Base-by-base conservation (phyloP, 768 basidiomycete genomes). In the Thelephora aurantiotincta region DNA sequence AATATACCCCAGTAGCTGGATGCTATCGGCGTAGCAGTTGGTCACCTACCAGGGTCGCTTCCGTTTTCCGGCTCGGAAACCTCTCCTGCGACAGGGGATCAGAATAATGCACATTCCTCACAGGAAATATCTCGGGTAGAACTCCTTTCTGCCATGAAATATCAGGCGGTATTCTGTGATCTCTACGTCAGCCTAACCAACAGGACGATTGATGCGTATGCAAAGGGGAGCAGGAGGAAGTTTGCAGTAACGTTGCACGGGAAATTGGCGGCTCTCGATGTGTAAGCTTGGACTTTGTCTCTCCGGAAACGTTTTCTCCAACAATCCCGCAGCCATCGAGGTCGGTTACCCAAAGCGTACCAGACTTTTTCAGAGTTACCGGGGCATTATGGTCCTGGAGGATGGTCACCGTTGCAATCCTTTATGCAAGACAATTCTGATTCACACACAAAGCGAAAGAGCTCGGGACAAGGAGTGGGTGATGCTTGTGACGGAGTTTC, bases 221-320 rank as follows among this genome's bases (percentile, higher is more conserved):
- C 78, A 44, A 80, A 76, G 53, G 82, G 83, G 16, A 83, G 81
- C 14, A 77, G 92, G 38, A 73, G 81, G 44, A 85, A 94, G 57
- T 88, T 84, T 58, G 91, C 90, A 9, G 65, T 93, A 33, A 84
- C 83, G 54, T 64, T 97, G 44, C 86, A 92, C 51, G 88, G 86
- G 1, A 81, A 75, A 55, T 68, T 97, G 13, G 94, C 92, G 2
- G 87, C 85, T 13, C 73, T 98, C 34, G 92, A 97, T 53, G 62
- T 82, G 94, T 97, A 67, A 53, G 90, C 66, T 23, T 3, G 11
- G 33, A 12, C n/a, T 41, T 34, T 26, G 43, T 20, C 22, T 20
- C 6, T 41, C 43, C 16, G 41, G 14, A 41, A 1, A n/a, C 3
- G 11, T 19, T 33, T 35, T 54, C n/a, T 43, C 38, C 33, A 23